These are phyloP conservation scores for Vachellia collinsii DNA, from an alignment of 306 rosid genomes.

Conservation along the genomic window DNA sequence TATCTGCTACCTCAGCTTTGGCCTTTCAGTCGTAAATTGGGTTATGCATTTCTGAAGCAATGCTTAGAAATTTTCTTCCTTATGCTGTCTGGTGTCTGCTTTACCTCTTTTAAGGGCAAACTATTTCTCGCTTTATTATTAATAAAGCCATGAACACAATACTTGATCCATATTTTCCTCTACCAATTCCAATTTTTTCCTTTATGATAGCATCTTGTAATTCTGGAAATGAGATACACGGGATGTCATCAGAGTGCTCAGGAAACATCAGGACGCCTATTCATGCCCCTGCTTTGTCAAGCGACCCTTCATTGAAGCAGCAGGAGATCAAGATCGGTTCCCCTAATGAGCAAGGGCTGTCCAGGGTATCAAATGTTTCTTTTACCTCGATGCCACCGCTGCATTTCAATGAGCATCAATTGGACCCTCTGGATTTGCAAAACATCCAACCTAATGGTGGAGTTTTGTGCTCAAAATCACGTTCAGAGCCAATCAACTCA, in stretches of 20 bases:
- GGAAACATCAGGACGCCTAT: conserved; percentile 41
- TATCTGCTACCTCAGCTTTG: neutral
- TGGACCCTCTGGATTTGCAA: conserved; percentile 37
- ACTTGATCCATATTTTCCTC: neutral
- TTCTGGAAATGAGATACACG: conserved; percentile 46
- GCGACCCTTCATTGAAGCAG: conserved; percentile 46
- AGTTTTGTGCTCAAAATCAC: conserved; percentile 41
- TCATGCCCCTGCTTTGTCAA: conserved; percentile 33
- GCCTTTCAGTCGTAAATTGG: neutral
- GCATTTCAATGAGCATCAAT: conserved; percentile 43
- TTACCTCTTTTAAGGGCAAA: neutral
- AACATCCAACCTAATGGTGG: conserved; percentile 30
- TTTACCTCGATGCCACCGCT: conserved; percentile 56
- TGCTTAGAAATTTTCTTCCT: neutral
- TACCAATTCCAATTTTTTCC: conserved; percentile 1
- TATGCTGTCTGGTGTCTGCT: neutral
- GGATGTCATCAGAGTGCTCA: conserved; percentile 39
- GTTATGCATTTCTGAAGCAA: neutral
- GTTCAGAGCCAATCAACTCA: conserved; percentile 38
- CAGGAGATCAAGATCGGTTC: conserved; percentile 31
- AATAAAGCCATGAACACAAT: neutral
- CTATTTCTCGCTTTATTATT: neutral
- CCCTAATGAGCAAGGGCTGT: conserved; percentile 38
- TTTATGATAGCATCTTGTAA: conserved; percentile 40
- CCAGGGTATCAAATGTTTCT: conserved; percentile 40